These are phyloP conservation scores for Gaeumannomyces sp. DNA, from an alignment of 2,329 filamentous ascomycete species.

Conservation along the genomic window DNA sequence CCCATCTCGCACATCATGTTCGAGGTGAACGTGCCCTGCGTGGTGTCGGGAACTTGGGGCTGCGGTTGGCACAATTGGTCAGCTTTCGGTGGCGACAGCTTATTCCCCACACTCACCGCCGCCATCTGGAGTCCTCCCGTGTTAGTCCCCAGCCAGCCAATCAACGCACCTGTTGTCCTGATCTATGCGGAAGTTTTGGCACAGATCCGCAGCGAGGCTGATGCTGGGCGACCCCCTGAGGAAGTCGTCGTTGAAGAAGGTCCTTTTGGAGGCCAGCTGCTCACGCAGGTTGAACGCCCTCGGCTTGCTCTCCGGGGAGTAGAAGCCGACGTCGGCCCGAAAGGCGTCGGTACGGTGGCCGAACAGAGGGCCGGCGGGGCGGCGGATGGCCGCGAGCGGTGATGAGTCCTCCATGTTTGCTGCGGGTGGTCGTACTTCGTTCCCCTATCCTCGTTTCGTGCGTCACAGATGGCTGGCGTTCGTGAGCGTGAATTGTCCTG, in stretches of 20 bases:
- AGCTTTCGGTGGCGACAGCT: background rate
- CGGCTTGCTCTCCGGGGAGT: slow-evolving; percentile 45
- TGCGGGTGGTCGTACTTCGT: background rate
- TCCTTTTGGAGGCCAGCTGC: slow-evolving; percentile 47
- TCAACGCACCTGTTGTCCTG: slow-evolving; percentile 65
- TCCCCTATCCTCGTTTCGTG: background rate
- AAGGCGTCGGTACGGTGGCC: slow-evolving; percentile 47
- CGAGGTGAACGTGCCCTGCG: slow-evolving; percentile 74
- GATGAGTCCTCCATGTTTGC: slow-evolving; percentile 82
- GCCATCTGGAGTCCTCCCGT: background rate
- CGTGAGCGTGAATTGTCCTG: background rate
- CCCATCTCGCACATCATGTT: slow-evolving; percentile 56
- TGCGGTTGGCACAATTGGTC: slow-evolving; percentile 29
- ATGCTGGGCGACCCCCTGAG: slow-evolving; percentile 81
- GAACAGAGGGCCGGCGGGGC: slow-evolving; percentile 57
- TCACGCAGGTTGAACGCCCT: slow-evolving; percentile 76
- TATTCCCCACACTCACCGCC: no score
- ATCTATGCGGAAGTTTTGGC: slow-evolving; percentile 94
- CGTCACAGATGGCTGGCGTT: background rate
- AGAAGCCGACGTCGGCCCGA: slow-evolving; percentile 39
- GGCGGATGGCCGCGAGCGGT: slow-evolving; percentile 88
- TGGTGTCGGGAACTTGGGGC: slow-evolving; percentile 76
- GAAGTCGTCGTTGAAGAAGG: slow-evolving; percentile 79
- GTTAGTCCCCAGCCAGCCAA: background rate
- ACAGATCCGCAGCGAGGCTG: slow-evolving; percentile 87